These are phyloP conservation scores for Dactylella cylindrospora DNA, from an alignment of 2,329 filamentous ascomycete genomes.

Conservation along the genomic window DNA sequence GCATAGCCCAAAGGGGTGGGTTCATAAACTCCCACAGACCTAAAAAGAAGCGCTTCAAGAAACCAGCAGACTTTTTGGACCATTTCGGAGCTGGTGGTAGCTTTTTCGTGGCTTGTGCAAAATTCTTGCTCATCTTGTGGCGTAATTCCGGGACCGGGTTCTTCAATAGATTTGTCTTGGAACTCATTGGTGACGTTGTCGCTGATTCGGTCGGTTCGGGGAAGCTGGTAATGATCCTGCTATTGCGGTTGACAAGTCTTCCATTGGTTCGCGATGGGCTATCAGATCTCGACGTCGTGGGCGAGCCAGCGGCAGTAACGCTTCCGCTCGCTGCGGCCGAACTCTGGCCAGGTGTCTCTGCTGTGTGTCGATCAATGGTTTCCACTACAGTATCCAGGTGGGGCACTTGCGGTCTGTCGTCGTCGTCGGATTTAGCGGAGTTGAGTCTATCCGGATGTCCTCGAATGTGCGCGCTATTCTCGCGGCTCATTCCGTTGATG, in stretches of 20 bases:
- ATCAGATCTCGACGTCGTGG: conserved; percentile 33
- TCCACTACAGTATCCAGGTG: too few relatives aligned
- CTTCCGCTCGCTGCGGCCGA: conserved; percentile 32
- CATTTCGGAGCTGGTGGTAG: conserved; percentile 28
- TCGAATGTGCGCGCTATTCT: conserved; percentile 25
- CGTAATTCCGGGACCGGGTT: conserved; percentile 24
- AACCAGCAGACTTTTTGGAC: conserved; percentile 31
- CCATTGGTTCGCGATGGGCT: conserved; percentile 26
- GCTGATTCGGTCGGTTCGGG: conserved; percentile 21
- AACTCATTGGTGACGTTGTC: conserved; percentile 15
- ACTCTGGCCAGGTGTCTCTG: conserved; percentile 8
- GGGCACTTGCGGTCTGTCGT: conserved; percentile 16
- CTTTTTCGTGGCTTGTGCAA: conserved; percentile 21
- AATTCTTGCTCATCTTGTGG: conserved; percentile 32
- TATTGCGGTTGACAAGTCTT: conserved; percentile 20
- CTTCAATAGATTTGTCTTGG: conserved; percentile 32
- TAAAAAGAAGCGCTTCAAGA: conserved; percentile 58
- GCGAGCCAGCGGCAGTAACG: conserved; percentile 26
- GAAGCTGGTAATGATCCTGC: conserved; percentile 37
- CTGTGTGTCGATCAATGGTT: too few relatives aligned
- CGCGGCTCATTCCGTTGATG: conserved; percentile 33
- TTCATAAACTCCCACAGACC: conserved; percentile 96
- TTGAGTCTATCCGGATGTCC: conserved; percentile 33
- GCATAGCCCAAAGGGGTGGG: conserved; percentile 95
- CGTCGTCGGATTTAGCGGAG: conserved; percentile 2